A percentile compares a stretch with the other conserved stretches of the same genome.
Conservation (phyloP, 805 yeast species). For the Candida dendrica region DNA sequence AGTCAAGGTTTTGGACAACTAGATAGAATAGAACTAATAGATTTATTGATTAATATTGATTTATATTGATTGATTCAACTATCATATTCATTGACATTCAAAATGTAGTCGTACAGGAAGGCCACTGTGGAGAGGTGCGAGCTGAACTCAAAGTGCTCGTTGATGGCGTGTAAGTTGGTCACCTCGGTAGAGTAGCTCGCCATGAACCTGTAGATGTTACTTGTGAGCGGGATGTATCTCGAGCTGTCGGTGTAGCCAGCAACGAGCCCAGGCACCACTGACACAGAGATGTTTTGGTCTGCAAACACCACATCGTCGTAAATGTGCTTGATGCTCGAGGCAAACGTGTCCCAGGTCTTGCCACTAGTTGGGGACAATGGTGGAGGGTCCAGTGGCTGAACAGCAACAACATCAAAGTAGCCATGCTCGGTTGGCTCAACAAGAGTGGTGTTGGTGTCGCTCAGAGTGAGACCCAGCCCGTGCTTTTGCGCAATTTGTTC, state of each 20-base stretch:
- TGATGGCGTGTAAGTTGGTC: constrained; percentile 49
- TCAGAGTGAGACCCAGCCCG: constrained; percentile 38
- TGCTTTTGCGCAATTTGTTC: constrained; percentile 37
- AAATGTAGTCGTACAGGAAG: constrained; percentile 43
- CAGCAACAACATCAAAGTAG: constrained; percentile 13
- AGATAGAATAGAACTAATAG: not conserved
- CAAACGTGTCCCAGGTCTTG: constrained; percentile 46
- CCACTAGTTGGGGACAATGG: constrained; percentile 40
- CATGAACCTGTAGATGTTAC: constrained; percentile 44
- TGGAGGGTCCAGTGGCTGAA: constrained; percentile 37
- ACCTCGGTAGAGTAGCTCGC: constrained; percentile 13
- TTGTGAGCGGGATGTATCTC: constrained; percentile 49
- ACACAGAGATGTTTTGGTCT: constrained; percentile 2
- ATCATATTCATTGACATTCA: constrained; percentile 6
- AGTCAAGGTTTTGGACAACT: constrained; percentile 27
- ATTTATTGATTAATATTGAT: too few relatives aligned
- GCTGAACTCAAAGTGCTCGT: constrained; percentile 49
- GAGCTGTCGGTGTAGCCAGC: constrained; percentile 60
- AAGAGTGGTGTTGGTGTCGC: constrained; percentile 12
- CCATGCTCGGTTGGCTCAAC: constrained; percentile 21
- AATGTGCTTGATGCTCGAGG: constrained; percentile 48
- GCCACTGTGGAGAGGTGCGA: constrained; percentile 56
- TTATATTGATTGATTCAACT: too few relatives aligned
- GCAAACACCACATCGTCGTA: constrained; percentile 40
- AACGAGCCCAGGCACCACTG: constrained; percentile 41